Evolutionary conservation across 169 alveolate genomes (phyloP).

Genomic region (Cryptosporidium baileyi): DNA sequence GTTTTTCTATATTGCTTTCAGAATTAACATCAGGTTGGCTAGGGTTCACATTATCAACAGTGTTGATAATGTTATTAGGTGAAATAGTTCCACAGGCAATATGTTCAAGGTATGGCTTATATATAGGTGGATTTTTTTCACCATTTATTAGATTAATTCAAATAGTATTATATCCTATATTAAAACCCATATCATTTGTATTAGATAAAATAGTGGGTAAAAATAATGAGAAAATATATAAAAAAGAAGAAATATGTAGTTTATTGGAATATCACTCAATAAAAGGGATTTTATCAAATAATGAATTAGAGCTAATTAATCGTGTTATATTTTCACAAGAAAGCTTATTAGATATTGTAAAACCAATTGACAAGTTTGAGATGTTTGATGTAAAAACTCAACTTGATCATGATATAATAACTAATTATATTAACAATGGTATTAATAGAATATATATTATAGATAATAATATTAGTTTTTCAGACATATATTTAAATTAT

Average conservation of each 20-base stretch:
- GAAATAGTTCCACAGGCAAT: constrained; percentile 89
- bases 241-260: constrained; percentile 6
- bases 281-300: not conserved
- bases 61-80: constrained; percentile 83
- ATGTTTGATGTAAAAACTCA: not conserved
- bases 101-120: constrained; percentile 84
- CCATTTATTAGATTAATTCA: constrained; percentile 75
- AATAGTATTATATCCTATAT: constrained; percentile 75
- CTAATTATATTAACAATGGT: constrained; percentile 1
- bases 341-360: constrained; percentile 9
- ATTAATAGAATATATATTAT: constrained; percentile 3
- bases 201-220: constrained; percentile 76
- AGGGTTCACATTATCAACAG: constrained; percentile 83
- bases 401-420: not conserved
- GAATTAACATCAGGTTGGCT: constrained; percentile 82
- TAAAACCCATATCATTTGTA: constrained; percentile 79
- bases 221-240: constrained; percentile 19
- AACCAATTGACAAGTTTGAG: constrained; percentile 7
- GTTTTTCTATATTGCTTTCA: constrained; percentile 84
- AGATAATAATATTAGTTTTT: not conserved
- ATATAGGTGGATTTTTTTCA: constrained; percentile 83
- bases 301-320: constrained; percentile 12
- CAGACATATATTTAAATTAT: not conserved
- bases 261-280: constrained; percentile 35
- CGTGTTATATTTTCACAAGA: constrained; percentile 1